A percentile compares a stretch with the other conserved stretches of the same genome.
Conservation (phyloP, 164 flowering plant genomes). For the Buxus sempervirens region DNA sequence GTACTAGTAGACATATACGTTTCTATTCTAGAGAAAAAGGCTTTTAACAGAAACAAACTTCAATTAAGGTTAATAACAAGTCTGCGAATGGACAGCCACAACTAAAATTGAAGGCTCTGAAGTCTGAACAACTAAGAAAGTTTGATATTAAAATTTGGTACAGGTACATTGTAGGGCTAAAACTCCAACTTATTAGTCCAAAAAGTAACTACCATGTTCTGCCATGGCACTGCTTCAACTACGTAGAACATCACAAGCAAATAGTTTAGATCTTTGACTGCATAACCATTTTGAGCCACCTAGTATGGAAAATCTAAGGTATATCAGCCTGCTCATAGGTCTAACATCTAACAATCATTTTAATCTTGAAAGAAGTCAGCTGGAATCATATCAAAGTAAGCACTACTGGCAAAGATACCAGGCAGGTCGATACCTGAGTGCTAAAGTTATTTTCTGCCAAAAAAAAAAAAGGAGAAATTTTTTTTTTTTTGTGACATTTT, state of each 20-base stretch:
- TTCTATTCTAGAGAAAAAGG: not conserved
- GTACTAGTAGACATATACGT: not conserved
- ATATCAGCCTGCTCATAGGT: conserved; percentile 64
- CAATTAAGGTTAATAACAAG: not conserved
- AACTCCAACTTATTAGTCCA: not conserved
- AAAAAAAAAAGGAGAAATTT: not conserved
- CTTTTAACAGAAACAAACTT: not conserved
- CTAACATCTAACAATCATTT: conserved; percentile 71
- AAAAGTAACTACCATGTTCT: conserved; percentile 8
- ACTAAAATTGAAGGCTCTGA: not conserved
- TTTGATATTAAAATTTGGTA: not conserved
- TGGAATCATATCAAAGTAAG: conserved; percentile 67
- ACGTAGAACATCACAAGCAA: not conserved
- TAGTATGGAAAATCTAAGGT: conserved; percentile 64
- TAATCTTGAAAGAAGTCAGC: conserved; percentile 78
- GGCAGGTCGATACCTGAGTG: conserved; percentile 63
- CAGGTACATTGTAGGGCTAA: not conserved
- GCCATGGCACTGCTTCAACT: not conserved
- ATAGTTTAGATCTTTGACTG: conserved; percentile 14
- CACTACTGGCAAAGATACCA: conserved; percentile 70
- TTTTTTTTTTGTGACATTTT: not conserved
- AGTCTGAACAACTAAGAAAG: not conserved
- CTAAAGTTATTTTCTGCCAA: not conserved
- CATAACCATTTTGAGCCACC: conserved; percentile 70
- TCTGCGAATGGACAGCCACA: not conserved